A percentile compares a stretch with the other conserved stretches of the same genome.
phyloP scores from a whole-genome alignment of 208 protist genomes.

The Crithidia mellificae region DNA sequence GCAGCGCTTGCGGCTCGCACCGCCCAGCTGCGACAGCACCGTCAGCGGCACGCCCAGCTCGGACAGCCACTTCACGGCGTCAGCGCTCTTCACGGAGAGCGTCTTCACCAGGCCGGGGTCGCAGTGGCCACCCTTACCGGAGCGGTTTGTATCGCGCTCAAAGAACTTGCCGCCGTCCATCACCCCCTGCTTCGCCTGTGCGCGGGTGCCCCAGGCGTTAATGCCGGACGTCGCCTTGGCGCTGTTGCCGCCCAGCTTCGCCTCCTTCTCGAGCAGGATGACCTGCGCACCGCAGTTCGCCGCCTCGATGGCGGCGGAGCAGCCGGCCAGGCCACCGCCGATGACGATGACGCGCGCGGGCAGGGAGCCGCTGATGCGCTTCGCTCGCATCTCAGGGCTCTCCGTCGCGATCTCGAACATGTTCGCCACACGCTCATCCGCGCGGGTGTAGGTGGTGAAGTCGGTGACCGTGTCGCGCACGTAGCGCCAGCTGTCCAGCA shows the following conservation, averaged over 20 bases:
- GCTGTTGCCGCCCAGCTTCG: slow-evolving; percentile 93
- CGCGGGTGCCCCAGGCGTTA: slow-evolving; percentile 89
- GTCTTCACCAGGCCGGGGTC: slow-evolving; percentile 82
- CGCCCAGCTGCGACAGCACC: slow-evolving; percentile 90
- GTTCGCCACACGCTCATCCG: slow-evolving; percentile 59
- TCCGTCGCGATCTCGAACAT: slow-evolving; percentile 77
- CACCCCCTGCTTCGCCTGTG: slow-evolving; percentile 76
- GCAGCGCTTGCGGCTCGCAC: slow-evolving; percentile 82
- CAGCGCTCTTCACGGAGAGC: slow-evolving; percentile 76
- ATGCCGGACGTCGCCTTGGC: slow-evolving; percentile 97
- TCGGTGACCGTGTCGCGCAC: slow-evolving; percentile 56
- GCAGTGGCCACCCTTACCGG: slow-evolving; percentile 66
- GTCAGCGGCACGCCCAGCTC: slow-evolving; percentile 82
- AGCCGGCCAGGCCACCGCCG: slow-evolving; percentile 86
- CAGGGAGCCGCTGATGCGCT: slow-evolving; percentile 61
- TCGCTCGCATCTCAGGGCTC: slow-evolving; percentile 45
- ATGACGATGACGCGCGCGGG: slow-evolving; percentile 82
- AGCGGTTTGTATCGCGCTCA: slow-evolving; percentile 78
- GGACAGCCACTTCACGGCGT: slow-evolving; percentile 80
- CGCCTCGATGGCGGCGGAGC: slow-evolving; percentile 81
- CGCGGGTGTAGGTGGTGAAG: slow-evolving; percentile 68
- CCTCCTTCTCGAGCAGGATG: slow-evolving; percentile 91
- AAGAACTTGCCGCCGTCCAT: slow-evolving; percentile 77
- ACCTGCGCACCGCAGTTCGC: slow-evolving; percentile 83
- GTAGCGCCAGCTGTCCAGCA: slow-evolving; percentile 71